phyloP scores from a whole-genome alignment of 1,139 yeast genomes.

The Trichomonascaceae sp. region DNA sequence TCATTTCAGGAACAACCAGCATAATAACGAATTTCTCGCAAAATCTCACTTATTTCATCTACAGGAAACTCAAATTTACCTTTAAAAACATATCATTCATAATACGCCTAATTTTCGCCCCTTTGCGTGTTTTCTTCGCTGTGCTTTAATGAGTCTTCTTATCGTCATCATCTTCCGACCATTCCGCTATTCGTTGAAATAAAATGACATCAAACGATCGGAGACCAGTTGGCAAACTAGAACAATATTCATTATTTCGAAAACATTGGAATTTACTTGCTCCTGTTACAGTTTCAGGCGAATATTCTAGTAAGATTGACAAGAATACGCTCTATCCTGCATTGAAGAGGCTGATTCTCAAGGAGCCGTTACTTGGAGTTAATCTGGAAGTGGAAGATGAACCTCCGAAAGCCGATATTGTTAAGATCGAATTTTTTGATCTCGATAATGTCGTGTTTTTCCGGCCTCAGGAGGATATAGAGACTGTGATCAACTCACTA shows the following conservation, averaged over 20 bases:
- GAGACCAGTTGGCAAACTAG: slow-evolving; percentile 13
- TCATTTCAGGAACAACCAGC: neutral
- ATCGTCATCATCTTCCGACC: neutral
- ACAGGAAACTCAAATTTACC: too few species aligned
- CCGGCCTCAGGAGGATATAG: slow-evolving; percentile 6
- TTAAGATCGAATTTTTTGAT: slow-evolving; percentile 12
- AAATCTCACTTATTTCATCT: neutral
- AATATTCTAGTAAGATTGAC: slow-evolving; percentile 14
- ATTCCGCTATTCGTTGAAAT: neutral
- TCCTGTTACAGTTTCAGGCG: slow-evolving; percentile 17
- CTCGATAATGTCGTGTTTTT: slow-evolving; percentile 14
- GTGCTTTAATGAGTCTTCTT: neutral
- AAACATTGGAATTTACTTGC: slow-evolving; percentile 12
- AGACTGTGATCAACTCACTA: slow-evolving; percentile 9
- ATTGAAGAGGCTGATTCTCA: slow-evolving; percentile 10
- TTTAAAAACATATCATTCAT: neutral
- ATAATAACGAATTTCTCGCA: neutral
- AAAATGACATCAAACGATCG: neutral
- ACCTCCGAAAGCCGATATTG: slow-evolving; percentile 11
- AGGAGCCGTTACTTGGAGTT: slow-evolving; percentile 13
- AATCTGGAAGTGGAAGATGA: slow-evolving; percentile 8
- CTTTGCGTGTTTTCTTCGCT: neutral
- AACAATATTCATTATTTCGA: slow-evolving; percentile 17
- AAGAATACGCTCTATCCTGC: slow-evolving; percentile 15
- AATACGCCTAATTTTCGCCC: neutral